These are phyloP conservation scores for Chaetomium tenue DNA, from an alignment of 495 filamentous ascomycete species.

Conservation along the genomic window DNA sequence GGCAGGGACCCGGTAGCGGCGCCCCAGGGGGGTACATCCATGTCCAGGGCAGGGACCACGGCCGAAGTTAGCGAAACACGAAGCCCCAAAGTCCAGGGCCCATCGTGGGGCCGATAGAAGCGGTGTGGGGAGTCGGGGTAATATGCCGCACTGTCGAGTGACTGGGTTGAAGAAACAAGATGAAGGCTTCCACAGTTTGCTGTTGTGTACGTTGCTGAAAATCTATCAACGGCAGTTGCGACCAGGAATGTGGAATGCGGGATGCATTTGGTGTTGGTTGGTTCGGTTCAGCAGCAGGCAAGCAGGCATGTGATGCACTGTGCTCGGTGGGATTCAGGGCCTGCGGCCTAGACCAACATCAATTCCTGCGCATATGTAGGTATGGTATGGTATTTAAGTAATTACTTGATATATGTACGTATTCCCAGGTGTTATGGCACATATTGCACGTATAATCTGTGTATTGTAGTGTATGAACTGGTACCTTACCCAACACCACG, in stretches of 20 bases:
- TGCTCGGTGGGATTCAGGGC: neutral
- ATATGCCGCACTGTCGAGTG: too few relatives aligned
- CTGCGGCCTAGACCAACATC: neutral
- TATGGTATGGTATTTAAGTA: too few relatives aligned
- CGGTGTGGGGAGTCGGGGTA: constrained; percentile 7
- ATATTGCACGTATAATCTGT: too few relatives aligned
- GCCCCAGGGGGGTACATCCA: constrained; percentile 12
- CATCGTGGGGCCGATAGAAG: constrained; percentile 15
- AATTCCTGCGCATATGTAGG: neutral
- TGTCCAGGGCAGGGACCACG: constrained; percentile 14
- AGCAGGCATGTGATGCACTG: neutral
- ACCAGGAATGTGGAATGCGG: neutral
- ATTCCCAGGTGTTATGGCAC: too few relatives aligned
- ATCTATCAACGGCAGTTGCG: neutral
- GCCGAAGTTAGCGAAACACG: neutral
- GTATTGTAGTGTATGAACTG: neutral
- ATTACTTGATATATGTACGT: too few relatives aligned
- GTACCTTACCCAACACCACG: neutral
- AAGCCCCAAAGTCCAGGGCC: constrained; percentile 1
- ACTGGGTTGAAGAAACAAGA: too few relatives aligned
- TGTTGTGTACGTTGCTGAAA: neutral
- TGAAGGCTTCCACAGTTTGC: neutral
- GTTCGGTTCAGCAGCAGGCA: neutral
- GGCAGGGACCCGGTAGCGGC: constrained; percentile 12
- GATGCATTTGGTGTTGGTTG: constrained; percentile 1